These are phyloP conservation scores for Tardiomyces blankii DNA, from an alignment of 1,139 yeast species.

Conservation along the genomic window DNA sequence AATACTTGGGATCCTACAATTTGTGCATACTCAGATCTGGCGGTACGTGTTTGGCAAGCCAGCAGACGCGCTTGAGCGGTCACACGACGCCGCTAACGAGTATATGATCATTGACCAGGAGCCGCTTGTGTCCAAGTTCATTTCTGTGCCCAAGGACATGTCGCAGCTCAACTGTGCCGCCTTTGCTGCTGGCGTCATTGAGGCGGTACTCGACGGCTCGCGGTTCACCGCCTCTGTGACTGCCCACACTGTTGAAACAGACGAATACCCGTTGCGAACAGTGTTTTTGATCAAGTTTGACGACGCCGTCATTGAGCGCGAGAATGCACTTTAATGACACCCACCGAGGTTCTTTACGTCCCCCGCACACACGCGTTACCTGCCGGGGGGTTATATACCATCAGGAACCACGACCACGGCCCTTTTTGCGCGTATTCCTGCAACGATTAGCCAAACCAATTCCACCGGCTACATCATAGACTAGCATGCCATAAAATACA, in stretches of 20 bases:
- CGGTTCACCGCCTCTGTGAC: conserved; percentile 76
- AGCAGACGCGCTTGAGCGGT: conserved; percentile 82
- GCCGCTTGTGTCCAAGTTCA: conserved; percentile 67
- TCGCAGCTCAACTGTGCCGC: conserved; percentile 76
- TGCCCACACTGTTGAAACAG: conserved; percentile 75
- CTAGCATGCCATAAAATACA: neutral
- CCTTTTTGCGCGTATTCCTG: too few relatives aligned
- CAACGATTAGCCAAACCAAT: too few relatives aligned
- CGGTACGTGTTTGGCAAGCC: conserved; percentile 64
- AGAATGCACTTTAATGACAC: neutral
- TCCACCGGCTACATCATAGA: neutral
- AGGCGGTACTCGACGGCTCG: conserved; percentile 75
- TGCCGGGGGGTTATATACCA: too few relatives aligned
- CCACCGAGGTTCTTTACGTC: too few relatives aligned
- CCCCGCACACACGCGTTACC: too few relatives aligned
- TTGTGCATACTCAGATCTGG: conserved; percentile 80
- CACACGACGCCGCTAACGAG: conserved; percentile 72
- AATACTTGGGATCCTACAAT: conserved; percentile 70
- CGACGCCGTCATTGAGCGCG: conserved; percentile 14
- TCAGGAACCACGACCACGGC: too few relatives aligned
- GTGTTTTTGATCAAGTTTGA: conserved; percentile 72
- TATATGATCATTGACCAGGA: conserved; percentile 71
- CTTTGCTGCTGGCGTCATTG: conserved; percentile 82
- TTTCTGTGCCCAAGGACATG: conserved; percentile 72
- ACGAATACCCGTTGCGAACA: conserved; percentile 55